Evolutionary conservation across 2,329 filamentous ascomycete genomes (phyloP).

Genomic region (Aureobasidium sp.): DNA sequence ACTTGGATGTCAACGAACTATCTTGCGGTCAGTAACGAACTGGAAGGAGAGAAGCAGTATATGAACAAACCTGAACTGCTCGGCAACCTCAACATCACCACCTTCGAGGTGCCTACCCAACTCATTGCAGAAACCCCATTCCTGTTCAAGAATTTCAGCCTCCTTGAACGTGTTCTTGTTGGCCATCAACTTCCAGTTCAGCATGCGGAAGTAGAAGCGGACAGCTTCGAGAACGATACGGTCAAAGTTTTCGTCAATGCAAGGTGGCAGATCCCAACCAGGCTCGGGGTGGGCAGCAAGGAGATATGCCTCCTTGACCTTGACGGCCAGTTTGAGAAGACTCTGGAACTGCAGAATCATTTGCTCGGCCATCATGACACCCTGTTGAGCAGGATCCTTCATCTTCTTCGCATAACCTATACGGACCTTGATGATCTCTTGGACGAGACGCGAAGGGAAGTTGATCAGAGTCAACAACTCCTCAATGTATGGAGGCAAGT

Average conservation of each 20-base stretch:
- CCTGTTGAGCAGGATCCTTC: conserved; percentile 89
- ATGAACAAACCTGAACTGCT: conserved; percentile 61
- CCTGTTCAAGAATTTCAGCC: conserved; percentile 90
- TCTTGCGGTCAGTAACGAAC: background rate
- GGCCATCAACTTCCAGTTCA: conserved; percentile 94
- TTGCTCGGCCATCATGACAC: conserved; percentile 89
- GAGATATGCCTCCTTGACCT: conserved; percentile 84
- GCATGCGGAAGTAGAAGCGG: conserved; percentile 97
- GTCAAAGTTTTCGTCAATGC: conserved; percentile 95
- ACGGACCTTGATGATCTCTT: conserved; percentile 90
- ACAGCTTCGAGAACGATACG: conserved; percentile 83
- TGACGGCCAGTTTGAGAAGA: conserved; percentile 79
- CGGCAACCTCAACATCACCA: conserved; percentile 91
- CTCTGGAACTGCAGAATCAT: conserved; percentile 98
- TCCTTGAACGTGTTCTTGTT: conserved; percentile 99
- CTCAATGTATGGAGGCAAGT: conserved; percentile 92
- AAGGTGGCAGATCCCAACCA: conserved; percentile 91
- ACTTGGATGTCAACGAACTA: conserved; percentile 79
- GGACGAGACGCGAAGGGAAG: conserved; percentile 89
- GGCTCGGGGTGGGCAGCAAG: conserved; percentile 76
- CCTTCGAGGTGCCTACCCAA: conserved; percentile 86
- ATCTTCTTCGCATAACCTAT: conserved; percentile 89
- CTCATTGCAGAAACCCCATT: conserved; percentile 96
- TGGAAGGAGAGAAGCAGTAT: background rate
- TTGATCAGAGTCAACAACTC: conserved; percentile 93